Evolutionary conservation across 495 filamentous ascomycete genomes (phyloP).

Genomic region (Penicillium bovifimosum): DNA sequence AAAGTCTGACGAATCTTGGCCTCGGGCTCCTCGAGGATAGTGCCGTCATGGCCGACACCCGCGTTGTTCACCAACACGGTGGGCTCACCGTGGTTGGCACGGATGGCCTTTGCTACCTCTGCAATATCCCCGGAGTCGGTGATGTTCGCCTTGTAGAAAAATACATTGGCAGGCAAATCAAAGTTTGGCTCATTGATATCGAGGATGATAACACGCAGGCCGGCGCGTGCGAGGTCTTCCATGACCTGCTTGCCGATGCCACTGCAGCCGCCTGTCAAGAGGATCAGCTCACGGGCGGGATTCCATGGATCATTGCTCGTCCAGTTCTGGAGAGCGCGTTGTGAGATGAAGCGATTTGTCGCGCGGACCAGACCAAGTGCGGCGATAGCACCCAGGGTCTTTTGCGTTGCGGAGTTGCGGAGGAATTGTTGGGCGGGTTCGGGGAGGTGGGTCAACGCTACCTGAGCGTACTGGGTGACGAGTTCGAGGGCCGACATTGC

Average conservation of each 20-base stretch:
- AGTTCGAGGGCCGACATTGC: conserved; percentile 15
- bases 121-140: conserved; percentile 43
- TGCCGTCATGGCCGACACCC: conserved; percentile 42
- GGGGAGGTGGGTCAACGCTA: conserved; percentile 25
- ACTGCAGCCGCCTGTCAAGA: conserved; percentile 53
- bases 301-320: conserved; percentile 35
- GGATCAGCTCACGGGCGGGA: conserved; percentile 46
- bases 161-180: conserved; percentile 34
- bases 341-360: conserved; percentile 36
- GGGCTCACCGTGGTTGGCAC: conserved; percentile 42
- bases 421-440: conserved; percentile 24
- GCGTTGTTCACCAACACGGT: conserved; percentile 60
- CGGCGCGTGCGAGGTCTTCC: conserved; percentile 39
- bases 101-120: conserved; percentile 40
- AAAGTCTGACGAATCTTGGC: conserved; percentile 46
- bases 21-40: conserved; percentile 45
- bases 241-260: conserved; percentile 52
- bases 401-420: conserved; percentile 26
- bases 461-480: conserved; percentile 26
- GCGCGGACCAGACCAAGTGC: conserved; percentile 36
- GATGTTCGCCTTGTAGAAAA: conserved; percentile 50
- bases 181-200: conserved; percentile 41
- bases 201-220: conserved; percentile 47
- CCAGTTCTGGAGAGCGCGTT: conserved; percentile 48
- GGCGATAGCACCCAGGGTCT: conserved; percentile 23